Evolutionary conservation across 768 basidiomycete species (phyloP), one percentile per base, ranked within the genome.

Genomic region (Collybia mongolica): DNA sequence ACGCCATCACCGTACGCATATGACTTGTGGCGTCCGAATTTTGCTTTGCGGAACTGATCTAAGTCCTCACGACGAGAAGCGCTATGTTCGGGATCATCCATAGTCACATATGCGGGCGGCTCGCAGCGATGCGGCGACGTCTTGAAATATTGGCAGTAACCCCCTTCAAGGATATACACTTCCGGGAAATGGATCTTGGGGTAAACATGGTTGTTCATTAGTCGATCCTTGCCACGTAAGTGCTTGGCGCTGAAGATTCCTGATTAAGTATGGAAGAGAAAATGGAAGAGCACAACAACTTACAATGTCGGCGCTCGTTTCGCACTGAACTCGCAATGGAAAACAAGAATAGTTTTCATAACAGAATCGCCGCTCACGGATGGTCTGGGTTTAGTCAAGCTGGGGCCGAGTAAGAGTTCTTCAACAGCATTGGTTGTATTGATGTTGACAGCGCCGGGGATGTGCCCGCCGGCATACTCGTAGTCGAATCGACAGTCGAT

Each of bases 401-500:
- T 73, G 19, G 69, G 61, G 3, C 85, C 77, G 37, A 98, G 82
- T 35, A 98, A 71, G 44, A 90, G 78, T 45, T 90, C 85, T 64
- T 97, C 93, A 37, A 98, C 79, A 40, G 80, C 83, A 23, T 77
- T 65, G 11, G 86, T 85, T 14, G 85, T 90, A 65, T 92, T 93
- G 62, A 98, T 83, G 65, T 98, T 98, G 65, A 94, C 76, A 6
- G 97, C 95, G 12, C 93, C 90, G 8, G 82, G 81, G 56, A 98
- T 83, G 71, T 98, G 97, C 0, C 97, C 97, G 7, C 97, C 97
- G 43, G 78, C 76, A 67, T 86, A 98, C 70, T 99, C 97, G 62
- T 97, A 99, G 55, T 93, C 93, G 68, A 98, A 99, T 38, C 97
- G 89, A 67, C 97, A 98, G 70, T 99, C 97, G 58, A 99, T 87